These are phyloP conservation scores for Neostapfia colusana DNA, from an alignment of 176 grass and related monocot species.

Conservation along the genomic window DNA sequence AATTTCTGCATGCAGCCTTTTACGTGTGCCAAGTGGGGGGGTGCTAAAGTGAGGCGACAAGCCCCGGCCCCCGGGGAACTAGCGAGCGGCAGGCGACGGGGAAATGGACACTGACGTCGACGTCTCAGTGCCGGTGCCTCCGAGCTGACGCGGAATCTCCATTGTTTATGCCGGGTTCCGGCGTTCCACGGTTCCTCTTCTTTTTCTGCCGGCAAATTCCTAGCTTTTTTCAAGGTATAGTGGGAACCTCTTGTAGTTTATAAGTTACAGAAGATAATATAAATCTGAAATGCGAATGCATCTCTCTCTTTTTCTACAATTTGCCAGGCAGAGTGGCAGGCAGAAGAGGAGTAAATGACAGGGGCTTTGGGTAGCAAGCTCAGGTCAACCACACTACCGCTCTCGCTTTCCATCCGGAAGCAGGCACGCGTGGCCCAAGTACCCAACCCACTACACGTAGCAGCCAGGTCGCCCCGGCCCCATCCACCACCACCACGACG, in stretches of 20 bases:
- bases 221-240: neutral
- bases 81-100: neutral
- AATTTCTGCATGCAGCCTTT: neutral
- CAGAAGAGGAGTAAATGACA: neutral
- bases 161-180: neutral
- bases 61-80: neutral
- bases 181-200: neutral
- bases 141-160: constrained; percentile 38
- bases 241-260: neutral
- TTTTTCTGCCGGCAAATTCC: neutral
- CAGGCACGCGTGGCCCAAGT: constrained; percentile 37
- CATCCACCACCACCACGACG: constrained; percentile 18
- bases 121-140: constrained; percentile 22
- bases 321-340: neutral
- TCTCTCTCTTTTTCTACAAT: neutral
- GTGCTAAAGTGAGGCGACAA: constrained; percentile 30
- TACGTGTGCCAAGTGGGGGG: neutral
- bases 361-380: neutral
- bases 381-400: neutral
- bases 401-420: constrained; percentile 1
- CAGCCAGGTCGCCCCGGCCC: constrained; percentile 15
- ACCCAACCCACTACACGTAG: constrained; percentile 49
- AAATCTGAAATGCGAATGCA: neutral
- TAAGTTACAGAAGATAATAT: neutral
- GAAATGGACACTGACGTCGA: constrained; percentile 30